A percentile compares a stretch with the other conserved stretches of the same genome.
Conservation (phyloP, 2,329 filamentous ascomycete species). For the Tetracladium maxilliforme region DNA sequence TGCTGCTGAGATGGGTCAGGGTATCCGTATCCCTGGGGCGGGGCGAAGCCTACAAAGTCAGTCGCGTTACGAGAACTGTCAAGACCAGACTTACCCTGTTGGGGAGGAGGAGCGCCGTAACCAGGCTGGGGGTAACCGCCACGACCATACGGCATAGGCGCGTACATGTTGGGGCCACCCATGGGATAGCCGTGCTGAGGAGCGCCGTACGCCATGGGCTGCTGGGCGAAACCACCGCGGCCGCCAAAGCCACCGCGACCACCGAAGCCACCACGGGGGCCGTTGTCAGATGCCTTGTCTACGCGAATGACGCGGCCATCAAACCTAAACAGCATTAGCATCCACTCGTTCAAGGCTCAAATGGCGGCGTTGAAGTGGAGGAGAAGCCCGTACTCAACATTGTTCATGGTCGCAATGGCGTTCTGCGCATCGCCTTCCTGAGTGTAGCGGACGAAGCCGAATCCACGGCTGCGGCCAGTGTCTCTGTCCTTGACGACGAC, state of each 20-base stretch:
- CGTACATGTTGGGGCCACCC: no score
- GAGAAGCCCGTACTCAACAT: constrained; percentile 59
- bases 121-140: no score
- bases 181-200: no score
- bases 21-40: no score
- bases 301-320: constrained; percentile 91
- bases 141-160: no score
- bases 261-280: constrained; percentile 48
- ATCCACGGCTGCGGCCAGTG: constrained; percentile 90
- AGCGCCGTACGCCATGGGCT: no score
- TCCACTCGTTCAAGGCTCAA: constrained; percentile 5
- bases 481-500: constrained; percentile 97
- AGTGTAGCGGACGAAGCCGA: constrained; percentile 87
- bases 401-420: constrained; percentile 72
- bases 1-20: no score
- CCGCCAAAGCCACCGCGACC: constrained; percentile 35
- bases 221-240: no score
- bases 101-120: no score
- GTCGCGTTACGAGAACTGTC: no score
- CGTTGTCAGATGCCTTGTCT: constrained; percentile 87
- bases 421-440: constrained; percentile 62
- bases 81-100: no score
- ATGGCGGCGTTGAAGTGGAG: constrained; percentile 1
- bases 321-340: constrained; percentile 42
- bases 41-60: no score